phyloP scores from a whole-genome alignment of 169 alveolate species.

The Besnoitia besnoiti region DNA sequence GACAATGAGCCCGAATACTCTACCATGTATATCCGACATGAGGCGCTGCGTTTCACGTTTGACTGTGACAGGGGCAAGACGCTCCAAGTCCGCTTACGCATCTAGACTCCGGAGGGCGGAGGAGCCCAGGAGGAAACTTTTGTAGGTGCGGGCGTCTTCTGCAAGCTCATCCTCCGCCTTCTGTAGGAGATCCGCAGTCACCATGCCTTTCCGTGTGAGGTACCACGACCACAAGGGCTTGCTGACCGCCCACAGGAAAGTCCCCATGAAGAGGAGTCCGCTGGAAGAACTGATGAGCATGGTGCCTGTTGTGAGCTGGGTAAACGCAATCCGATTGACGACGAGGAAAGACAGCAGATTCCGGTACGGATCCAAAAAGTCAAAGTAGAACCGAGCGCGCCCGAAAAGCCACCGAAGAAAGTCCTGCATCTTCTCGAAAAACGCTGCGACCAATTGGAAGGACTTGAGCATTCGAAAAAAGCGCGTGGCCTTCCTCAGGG shows the following conservation, averaged over 20 bases:
- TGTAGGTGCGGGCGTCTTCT: neutral
- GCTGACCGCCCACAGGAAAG: neutral
- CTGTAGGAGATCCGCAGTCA: neutral
- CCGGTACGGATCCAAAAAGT: slow-evolving; percentile 14
- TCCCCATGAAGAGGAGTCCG: slow-evolving; percentile 1
- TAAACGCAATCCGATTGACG: neutral
- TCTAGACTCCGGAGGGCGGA: neutral
- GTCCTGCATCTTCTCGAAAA: slow-evolving; percentile 5
- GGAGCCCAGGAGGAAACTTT: neutral
- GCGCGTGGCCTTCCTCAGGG: neutral
- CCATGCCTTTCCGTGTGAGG: neutral
- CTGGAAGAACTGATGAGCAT: neutral
- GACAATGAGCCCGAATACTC: too few species aligned
- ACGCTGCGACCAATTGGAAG: neutral
- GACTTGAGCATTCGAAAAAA: slow-evolving; percentile 29
- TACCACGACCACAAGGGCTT: slow-evolving; percentile 25
- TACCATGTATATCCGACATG: too few species aligned
- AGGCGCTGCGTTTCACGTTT: neutral
- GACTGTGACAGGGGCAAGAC: neutral
- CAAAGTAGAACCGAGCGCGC: neutral
- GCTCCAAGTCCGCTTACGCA: neutral
- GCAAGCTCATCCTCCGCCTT: neutral
- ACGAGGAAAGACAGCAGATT: neutral
- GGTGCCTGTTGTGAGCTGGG: neutral
- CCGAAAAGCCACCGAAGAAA: neutral